A percentile compares a stretch with the other conserved stretches of the same genome.
Evolutionary conservation across 805 yeast genomes (phyloP).

Genomic region (Scheffersomyces amazonensis): DNA sequence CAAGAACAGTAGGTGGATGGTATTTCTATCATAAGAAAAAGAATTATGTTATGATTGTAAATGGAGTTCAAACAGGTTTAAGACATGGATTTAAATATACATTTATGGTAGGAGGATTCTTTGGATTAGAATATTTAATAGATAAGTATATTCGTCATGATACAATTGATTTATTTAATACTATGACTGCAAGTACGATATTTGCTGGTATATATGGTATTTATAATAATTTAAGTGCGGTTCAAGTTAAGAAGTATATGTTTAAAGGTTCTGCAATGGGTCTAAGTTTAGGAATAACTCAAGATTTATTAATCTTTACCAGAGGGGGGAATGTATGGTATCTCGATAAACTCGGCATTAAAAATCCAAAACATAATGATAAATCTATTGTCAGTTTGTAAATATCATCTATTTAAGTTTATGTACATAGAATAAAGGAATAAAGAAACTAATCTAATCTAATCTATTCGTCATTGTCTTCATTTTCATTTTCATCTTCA

Average conservation of each 20-base stretch:
- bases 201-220: slow-evolving; percentile 54
- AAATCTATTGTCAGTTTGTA: too few species aligned
- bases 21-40: slow-evolving; percentile 82
- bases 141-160: slow-evolving; percentile 48
- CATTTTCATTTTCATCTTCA: slow-evolving; percentile 2
- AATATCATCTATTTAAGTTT: too few species aligned
- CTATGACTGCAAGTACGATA: slow-evolving; percentile 54
- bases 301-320: slow-evolving; percentile 57
- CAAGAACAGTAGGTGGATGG: slow-evolving; percentile 80
- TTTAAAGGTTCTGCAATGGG: slow-evolving; percentile 60
- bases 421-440: too few species aligned
- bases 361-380: too few species aligned
- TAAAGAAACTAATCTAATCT: too few species aligned
- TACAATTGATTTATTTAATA: slow-evolving; percentile 57
- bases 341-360: slow-evolving; percentile 26
- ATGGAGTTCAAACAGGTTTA: slow-evolving; percentile 51
- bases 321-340: slow-evolving; percentile 73
- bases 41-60: slow-evolving; percentile 65
- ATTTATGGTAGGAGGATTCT: slow-evolving; percentile 45
- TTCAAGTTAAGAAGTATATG: slow-evolving; percentile 42
- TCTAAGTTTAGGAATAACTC: slow-evolving; percentile 56
- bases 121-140: slow-evolving; percentile 59
- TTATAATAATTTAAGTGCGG: slow-evolving; percentile 37
- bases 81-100: slow-evolving; percentile 35
- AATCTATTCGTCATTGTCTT: background rate